Base-by-base conservation (phyloP, 768 basidiomycete species). In the Coprinopsis cinerea region DNA sequence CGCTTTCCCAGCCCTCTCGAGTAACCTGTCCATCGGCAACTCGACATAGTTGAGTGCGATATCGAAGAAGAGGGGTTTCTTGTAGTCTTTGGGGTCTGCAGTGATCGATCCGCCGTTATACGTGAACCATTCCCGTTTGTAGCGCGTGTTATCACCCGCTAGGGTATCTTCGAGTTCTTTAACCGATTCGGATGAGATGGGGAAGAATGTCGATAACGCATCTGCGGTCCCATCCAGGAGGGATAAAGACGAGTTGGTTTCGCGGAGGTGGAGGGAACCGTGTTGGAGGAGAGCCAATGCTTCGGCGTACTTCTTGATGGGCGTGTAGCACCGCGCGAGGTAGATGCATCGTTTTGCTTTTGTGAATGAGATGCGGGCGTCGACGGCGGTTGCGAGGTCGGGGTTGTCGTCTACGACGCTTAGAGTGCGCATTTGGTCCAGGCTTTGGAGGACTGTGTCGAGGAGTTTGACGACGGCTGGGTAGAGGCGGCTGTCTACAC, bases 21-120 rank as follows among this genome's bases (percentile, higher is more conserved):
- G 68, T 51, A 96, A 65, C 44, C 78, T 69, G 39, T 89, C 86
- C 82, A 93, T 85, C 59, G 93, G 88, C 52, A 92, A 66, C 55
- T 88, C 81, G 48, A 91, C 83, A 61, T 95, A 96, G 66, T 95
- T 96, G 59, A 93, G 81, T 15, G 92, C 93, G 53, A 92, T 87
- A 62, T 96, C 90, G 67, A 94, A 96, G 72, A 97, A 96, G 34
- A 92, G 59, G 14, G 91, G 90, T 61, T 95, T 95, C 70, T 85
- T 83, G 60, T 83, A 71, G 32, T 72, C 64, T 58, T 75, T 73
- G 43, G 71, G 61, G 42, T 77, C 72, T 0, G 63, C 61, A 11
- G 70, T 64, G 27, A 68, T 57, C 4, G 73, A 68, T 2, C 89
- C 89, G 2, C 89, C 88, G 58, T 89, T 89, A 61, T 75, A 76